phyloP scores from a whole-genome alignment of 192 early-diverging fungal genomes.

The Coemansia sp. region DNA sequence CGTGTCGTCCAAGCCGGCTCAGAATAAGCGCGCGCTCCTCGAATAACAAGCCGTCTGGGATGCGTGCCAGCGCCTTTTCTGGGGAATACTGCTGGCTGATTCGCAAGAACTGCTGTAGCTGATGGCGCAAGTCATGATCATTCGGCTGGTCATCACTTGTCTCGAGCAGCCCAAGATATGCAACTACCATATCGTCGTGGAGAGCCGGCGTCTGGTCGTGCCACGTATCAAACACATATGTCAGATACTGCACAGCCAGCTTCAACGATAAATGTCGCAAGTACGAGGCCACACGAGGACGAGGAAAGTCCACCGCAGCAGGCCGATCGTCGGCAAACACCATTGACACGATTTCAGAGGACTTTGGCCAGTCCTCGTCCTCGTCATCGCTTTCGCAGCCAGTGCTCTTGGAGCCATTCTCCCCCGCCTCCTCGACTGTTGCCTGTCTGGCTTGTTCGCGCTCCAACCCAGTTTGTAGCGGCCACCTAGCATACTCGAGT shows the following conservation, averaged over 20 bases:
- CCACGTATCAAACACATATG: slow-evolving; percentile 75
- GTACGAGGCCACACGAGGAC: slow-evolving; percentile 63
- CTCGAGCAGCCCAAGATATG: slow-evolving; percentile 72
- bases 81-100: slow-evolving; percentile 70
- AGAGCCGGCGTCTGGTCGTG: slow-evolving; percentile 66
- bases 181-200: slow-evolving; percentile 79
- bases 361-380: slow-evolving; percentile 37
- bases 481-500: slow-evolving; percentile 79
- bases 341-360: slow-evolving; percentile 33
- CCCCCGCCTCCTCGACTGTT: slow-evolving; percentile 32
- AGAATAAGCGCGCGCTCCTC: slow-evolving; percentile 82
- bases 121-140: slow-evolving; percentile 19
- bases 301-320: slow-evolving; percentile 62
- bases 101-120: slow-evolving; percentile 69
- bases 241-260: slow-evolving; percentile 74
- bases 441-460: slow-evolving; percentile 42
- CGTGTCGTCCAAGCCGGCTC: slow-evolving; percentile 79
- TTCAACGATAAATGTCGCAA: slow-evolving; percentile 66
- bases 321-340: slow-evolving; percentile 56
- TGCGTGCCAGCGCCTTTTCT: slow-evolving; percentile 67
- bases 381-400: slow-evolving; percentile 17
- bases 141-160: not conserved
- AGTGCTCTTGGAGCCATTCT: not conserved
- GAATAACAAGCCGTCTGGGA: slow-evolving; percentile 78
- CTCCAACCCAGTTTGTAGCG: slow-evolving; percentile 64